Percentiles rank a stretch among this genome's conserved stretches.
Evolutionary conservation across 129 eudicot species (phyloP).

Genomic region (Chrysanthemum seticuspe): DNA sequence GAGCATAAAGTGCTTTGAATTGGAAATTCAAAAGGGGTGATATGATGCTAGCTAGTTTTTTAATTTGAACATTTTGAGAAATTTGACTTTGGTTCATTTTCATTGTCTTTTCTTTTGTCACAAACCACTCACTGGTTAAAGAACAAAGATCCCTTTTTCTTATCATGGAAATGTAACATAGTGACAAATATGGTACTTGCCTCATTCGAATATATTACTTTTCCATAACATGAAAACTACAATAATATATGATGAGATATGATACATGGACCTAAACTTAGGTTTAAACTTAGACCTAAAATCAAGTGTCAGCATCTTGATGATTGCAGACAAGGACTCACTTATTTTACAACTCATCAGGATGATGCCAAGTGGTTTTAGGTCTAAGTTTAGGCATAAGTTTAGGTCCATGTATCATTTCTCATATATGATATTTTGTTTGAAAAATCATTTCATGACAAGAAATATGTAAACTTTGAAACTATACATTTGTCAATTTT

Average conservation of each 20-base stretch:
- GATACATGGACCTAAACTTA: too few species aligned
- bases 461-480: too few species aligned
- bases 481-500: too few species aligned
- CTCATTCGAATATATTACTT: conserved; percentile 24
- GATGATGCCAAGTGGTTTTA: too few species aligned
- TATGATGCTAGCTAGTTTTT: conserved; percentile 22
- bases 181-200: conserved; percentile 32
- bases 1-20: conserved; percentile 25
- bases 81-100: conserved; percentile 33
- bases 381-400: too few species aligned
- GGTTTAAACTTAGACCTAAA: too few species aligned
- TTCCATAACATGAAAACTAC: conserved; percentile 17
- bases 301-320: too few species aligned
- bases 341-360: too few species aligned
- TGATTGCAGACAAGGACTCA: too few species aligned
- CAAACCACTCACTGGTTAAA: conserved; percentile 17
- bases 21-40: conserved; percentile 23
- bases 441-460: neutral
- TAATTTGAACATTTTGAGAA: conserved; percentile 17
- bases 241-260: neutral
- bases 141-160: conserved; percentile 11
- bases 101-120: conserved; percentile 33
- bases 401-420: too few species aligned
- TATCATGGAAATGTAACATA: conserved; percentile 29
- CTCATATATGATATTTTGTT: too few species aligned